A percentile compares a stretch with the other conserved stretches of the same genome.
phyloP scores from a whole-genome alignment of 306 rosid genomes.

The Herpetospermum pedunculosum region DNA sequence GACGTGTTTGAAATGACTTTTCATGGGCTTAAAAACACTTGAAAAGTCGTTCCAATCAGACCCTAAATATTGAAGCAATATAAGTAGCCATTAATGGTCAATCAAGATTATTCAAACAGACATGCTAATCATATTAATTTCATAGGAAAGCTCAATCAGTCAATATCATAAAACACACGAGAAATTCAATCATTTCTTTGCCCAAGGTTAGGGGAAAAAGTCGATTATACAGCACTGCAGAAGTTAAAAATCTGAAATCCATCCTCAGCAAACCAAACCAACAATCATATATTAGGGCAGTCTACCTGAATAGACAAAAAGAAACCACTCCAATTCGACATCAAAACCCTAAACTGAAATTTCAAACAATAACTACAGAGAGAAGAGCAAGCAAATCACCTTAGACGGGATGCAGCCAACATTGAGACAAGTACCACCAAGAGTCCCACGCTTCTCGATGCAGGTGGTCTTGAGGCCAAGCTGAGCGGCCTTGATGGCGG shows the following conservation, averaged over 20 bases:
- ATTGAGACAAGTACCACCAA: slow-evolving; percentile 97
- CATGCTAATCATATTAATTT: not conserved
- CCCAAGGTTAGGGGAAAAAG: not conserved
- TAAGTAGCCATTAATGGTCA: not conserved
- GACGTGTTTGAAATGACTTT: too few species aligned
- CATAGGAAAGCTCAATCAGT: not conserved
- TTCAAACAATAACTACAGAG: not conserved
- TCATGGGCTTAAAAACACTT: too few species aligned
- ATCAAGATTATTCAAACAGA: not conserved
- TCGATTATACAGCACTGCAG: too few species aligned
- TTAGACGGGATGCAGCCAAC: slow-evolving; percentile 99
- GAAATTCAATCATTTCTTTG: not conserved
- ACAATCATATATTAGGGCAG: not conserved
- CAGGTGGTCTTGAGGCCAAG: slow-evolving; percentile 93
- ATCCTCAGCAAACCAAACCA: not conserved
- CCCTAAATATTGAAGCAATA: not conserved
- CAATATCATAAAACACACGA: not conserved
- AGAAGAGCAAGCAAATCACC: slow-evolving; percentile 23
- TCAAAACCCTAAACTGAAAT: not conserved
- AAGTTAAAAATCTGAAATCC: not conserved
- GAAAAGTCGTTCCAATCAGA: too few species aligned
- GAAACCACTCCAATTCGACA: not conserved
- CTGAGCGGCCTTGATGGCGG: slow-evolving; percentile 97
- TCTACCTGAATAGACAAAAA: not conserved
- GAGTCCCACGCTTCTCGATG: slow-evolving; percentile 95